Evolutionary conservation across 2,329 filamentous ascomycete genomes (phyloP), one percentile per base, ranked within the genome.

Genomic region (Eurotiales sp.): DNA sequence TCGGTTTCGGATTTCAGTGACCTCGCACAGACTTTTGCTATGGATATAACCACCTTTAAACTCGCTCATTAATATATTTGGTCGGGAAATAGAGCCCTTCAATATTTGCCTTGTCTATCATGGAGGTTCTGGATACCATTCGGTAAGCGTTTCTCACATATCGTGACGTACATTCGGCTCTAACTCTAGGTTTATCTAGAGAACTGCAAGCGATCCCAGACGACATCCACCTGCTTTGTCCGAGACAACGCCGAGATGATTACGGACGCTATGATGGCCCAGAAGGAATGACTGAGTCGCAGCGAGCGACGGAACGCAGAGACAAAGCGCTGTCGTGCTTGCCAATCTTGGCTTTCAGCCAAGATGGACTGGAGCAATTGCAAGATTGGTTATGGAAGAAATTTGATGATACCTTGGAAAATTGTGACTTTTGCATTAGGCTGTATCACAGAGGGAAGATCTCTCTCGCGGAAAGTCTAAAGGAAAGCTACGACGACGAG

Each of bases 391-490:
- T 88, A 60, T 77, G 74, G 47, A 61, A 69, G 4, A 76, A 79
- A 17, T 73, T 87, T 17, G 80, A 85, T 56, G 65, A 72, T 10
- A 78, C 79, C 34, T 74, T 91, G 21, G 80, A 76, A 52, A 75
- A 71, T 52, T 91, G 87, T 67, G 81, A 88, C 48, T 76, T 80
- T 46, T 91, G 87, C 64, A 84, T 88, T 46, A 77, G 83, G 55
- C 84, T 84, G 59, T 91, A 88, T 79, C 87, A 91, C 66, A 83
- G 82, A 63, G 79, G 78, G 25, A 84, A 87, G 55, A 80, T 80
- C 54, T 72, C 74, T 50, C 80, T 87, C 56, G 71, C 88, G 27
- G 80, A 83, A 54, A 74, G 80, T 43, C 73, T 90, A 50, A 76
- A 80, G 59, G 80, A 84, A 77, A 68, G 67, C 36, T 76, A 75